Evolutionary conservation across 2,329 filamentous ascomycete genomes (phyloP).

Genomic region (Leptographium radiaticola): DNA sequence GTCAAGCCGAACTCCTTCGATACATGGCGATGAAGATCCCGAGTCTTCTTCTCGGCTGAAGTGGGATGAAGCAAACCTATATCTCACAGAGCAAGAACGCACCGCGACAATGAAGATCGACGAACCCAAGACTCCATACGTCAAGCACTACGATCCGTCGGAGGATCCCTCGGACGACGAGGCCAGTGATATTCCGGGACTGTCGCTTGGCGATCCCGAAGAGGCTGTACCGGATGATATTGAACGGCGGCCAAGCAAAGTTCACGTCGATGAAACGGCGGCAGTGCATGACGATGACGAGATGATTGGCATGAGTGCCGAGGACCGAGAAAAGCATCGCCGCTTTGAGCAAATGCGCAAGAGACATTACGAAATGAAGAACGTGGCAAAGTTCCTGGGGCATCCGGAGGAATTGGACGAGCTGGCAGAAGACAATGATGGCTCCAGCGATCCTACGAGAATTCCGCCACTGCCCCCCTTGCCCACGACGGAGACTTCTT

Average conservation of each 20-base stretch:
- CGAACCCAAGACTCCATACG: slow-evolving; percentile 96
- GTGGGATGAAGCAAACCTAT: slow-evolving; percentile 98
- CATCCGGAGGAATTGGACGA: slow-evolving; percentile 55
- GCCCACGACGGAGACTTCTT: not conserved
- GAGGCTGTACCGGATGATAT: slow-evolving; percentile 43
- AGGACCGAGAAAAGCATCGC: slow-evolving; percentile 82
- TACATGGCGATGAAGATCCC: slow-evolving; percentile 32
- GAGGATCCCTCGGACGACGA: slow-evolving; percentile 77
- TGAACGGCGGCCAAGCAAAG: slow-evolving; percentile 47
- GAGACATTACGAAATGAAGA: slow-evolving; percentile 98
- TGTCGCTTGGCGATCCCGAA: slow-evolving; percentile 89
- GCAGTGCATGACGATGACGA: slow-evolving; percentile 45
- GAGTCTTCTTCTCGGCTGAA: slow-evolving; percentile 66
- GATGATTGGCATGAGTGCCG: slow-evolving; percentile 41
- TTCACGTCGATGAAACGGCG: slow-evolving; percentile 55
- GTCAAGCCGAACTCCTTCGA: slow-evolving; percentile 38
- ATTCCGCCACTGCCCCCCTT: slow-evolving; percentile 1
- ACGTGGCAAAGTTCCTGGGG: slow-evolving; percentile 77
- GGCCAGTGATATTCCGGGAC: slow-evolving; percentile 65
- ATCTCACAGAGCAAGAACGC: slow-evolving; percentile 91
- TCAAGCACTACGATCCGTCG: slow-evolving; percentile 75
- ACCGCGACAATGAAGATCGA: slow-evolving; percentile 97
- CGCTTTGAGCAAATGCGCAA: slow-evolving; percentile 85
- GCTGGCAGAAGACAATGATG: slow-evolving; percentile 38
- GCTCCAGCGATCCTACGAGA: slow-evolving; percentile 9